Percentiles rank a stretch among this genome's conserved stretches.
These are phyloP conservation scores for Forsythia suspensa DNA, from an alignment of 257 asterid genomes.

Conservation along the genomic window DNA sequence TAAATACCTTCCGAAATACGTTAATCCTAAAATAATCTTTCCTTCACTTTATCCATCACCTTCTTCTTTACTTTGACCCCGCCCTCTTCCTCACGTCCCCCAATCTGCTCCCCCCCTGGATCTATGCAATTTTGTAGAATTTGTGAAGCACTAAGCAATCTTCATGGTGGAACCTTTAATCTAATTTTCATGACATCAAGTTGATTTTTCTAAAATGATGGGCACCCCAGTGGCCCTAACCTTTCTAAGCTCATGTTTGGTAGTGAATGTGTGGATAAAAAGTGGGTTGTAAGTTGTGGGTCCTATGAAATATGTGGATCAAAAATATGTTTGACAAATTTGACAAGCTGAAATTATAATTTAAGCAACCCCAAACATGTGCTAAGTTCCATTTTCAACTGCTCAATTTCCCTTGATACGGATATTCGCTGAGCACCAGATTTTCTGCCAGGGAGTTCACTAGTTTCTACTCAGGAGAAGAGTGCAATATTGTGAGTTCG, in stretches of 20 bases:
- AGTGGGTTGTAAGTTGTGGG: too few relatives aligned
- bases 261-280: too few relatives aligned
- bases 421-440: neutral
- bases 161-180: slow-evolving; percentile 56
- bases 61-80: too few relatives aligned
- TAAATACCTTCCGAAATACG: too few relatives aligned
- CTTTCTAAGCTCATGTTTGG: slow-evolving; percentile 23
- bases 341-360: too few relatives aligned
- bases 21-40: neutral
- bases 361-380: too few relatives aligned
- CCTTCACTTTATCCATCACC: neutral
- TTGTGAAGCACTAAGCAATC: slow-evolving; percentile 74
- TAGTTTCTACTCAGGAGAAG: too few relatives aligned
- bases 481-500: too few relatives aligned
- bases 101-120: neutral
- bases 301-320: too few relatives aligned
- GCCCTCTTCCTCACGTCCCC: neutral
- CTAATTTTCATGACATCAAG: slow-evolving; percentile 87
- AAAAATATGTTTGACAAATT: too few relatives aligned
- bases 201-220: slow-evolving; percentile 86
- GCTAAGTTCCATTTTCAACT: neutral
- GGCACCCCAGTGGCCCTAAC: slow-evolving; percentile 88
- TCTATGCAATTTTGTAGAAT: slow-evolving; percentile 42
- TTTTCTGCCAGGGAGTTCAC: too few relatives aligned
- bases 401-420: neutral